Base-by-base conservation (phyloP, 225 moss, liverwort and hornwort species). In the Antitrichia curtipendula region DNA sequence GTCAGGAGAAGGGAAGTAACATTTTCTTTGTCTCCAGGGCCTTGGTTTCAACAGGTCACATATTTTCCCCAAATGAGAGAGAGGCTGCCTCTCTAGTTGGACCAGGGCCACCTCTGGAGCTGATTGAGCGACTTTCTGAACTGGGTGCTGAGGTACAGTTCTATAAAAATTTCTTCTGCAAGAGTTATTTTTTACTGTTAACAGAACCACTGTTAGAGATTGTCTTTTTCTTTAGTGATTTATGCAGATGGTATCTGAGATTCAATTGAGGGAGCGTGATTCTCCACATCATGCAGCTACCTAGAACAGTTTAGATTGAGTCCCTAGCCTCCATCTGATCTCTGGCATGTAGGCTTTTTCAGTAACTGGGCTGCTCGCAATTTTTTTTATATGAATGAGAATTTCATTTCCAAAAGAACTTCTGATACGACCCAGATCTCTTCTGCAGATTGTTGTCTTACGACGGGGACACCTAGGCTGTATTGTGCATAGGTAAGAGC, bases 21-120 rank as follows among this genome's bases (percentile, higher is more conserved):
- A 65, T 34, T 28, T 20, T 61, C 28, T 53, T 85, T 80, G 56
- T 87, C 70, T 73, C 92, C 92, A 98, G 96, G 92, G 92, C 87
- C 50, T 91, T 98, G 89, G 97, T 97, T 84, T 94, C 96, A 58
- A 88, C 92, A 80, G 98, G 95, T 84, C 94, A 98, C 91, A 98
- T 98, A 72, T 98, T 98, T 89, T 98, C 98, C 74, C 95, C 98
- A 50, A 98, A 93, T 89, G 98, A 98, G 89, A 95, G 78, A 50
- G 98, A 98, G 87, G 98, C 97, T 56, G 87, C 90, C 81, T 98
- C 98, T 71, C 91, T 98, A 41, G 94, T 97, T 78, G 98, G 98
- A 79, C 95, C 98, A 64, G 97, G 96, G 86, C 89, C 92, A 84
- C 95, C 98, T 83, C 85, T 96, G 85, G 98, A 98, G 75, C 45